phyloP scores from a whole-genome alignment of 768 basidiomycete species.

The Leucosporidium scottii region DNA sequence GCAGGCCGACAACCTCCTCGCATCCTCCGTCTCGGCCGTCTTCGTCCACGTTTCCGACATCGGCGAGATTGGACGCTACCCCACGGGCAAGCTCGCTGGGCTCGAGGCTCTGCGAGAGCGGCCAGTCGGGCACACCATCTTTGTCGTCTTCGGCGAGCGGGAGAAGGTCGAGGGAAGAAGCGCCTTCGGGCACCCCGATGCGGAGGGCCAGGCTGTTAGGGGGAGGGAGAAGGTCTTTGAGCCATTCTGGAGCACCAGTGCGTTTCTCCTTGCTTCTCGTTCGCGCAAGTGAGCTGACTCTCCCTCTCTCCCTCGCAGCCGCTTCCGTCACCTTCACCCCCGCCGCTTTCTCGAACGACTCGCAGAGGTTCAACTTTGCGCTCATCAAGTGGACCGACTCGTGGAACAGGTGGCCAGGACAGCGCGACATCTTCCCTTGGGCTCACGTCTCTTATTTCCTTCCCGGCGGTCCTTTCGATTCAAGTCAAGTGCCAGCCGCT shows the following conservation, averaged over 20 bases:
- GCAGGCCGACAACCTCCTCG: constrained; percentile 10
- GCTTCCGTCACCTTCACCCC: constrained; percentile 22
- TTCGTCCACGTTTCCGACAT: constrained; percentile 18
- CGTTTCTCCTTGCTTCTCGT: not conserved
- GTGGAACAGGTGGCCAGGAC: no score
- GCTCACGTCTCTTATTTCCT: no score
- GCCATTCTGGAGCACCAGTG: constrained; percentile 16
- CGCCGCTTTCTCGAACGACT: not conserved
- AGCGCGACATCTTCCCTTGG: no score
- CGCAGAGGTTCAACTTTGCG: no score
- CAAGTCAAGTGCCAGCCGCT: no score
- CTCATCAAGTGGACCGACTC: no score
- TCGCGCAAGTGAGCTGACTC: not conserved
- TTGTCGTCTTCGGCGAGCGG: constrained; percentile 8
- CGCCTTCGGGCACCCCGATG: not conserved
- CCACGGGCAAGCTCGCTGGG: constrained; percentile 4
- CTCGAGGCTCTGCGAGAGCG: constrained; percentile 2
- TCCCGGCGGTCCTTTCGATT: no score
- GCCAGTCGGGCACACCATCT: not conserved
- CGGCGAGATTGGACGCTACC: constrained; percentile 5
- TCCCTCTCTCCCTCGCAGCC: not conserved
- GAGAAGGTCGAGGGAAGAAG: not conserved
- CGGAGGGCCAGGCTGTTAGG: not conserved
- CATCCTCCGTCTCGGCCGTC: constrained; percentile 12
- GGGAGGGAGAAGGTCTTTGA: not conserved